Conservation (phyloP, 345 rosid species). For the Sisymbrium altissimum region DNA sequence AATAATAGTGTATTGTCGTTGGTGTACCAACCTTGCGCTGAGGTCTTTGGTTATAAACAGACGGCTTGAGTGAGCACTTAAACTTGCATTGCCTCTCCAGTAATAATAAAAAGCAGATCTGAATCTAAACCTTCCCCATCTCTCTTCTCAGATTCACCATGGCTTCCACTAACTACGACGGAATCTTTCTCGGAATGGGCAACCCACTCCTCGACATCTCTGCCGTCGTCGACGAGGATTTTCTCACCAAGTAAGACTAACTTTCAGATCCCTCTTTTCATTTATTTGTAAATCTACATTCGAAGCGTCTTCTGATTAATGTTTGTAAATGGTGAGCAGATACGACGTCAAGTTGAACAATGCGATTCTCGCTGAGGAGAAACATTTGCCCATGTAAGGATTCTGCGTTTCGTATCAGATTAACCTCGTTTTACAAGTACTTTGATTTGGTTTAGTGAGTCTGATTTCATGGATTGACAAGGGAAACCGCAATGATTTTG, state of each 20-base stretch:
- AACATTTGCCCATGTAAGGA: slow-evolving; percentile 84
- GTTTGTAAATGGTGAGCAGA: slow-evolving; percentile 60
- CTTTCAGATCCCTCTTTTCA: background rate
- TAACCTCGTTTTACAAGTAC: no score
- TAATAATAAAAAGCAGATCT: slow-evolving; percentile 8
- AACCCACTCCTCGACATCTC: slow-evolving; percentile 95
- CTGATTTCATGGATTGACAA: background rate
- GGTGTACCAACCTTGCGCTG: slow-evolving; percentile 21
- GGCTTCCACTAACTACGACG: slow-evolving; percentile 36
- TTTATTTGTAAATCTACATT: no score
- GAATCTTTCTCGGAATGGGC: slow-evolving; percentile 84
- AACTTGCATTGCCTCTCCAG: background rate
- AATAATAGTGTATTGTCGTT: background rate
- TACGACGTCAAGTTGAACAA: slow-evolving; percentile 79
- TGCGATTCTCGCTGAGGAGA: slow-evolving; percentile 93
- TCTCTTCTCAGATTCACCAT: slow-evolving; percentile 8
- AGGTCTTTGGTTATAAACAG: background rate
- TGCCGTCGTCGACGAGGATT: slow-evolving; percentile 79
- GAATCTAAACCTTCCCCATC: slow-evolving; percentile 13
- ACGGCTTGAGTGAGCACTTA: background rate
- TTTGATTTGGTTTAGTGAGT: background rate
- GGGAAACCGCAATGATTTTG: background rate
- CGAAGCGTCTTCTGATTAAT: no score
- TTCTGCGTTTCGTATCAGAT: background rate
- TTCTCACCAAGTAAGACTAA: slow-evolving; percentile 52